Base-by-base conservation (phyloP, 2,329 filamentous ascomycete genomes). In the Arachnopeziza araneosa region DNA sequence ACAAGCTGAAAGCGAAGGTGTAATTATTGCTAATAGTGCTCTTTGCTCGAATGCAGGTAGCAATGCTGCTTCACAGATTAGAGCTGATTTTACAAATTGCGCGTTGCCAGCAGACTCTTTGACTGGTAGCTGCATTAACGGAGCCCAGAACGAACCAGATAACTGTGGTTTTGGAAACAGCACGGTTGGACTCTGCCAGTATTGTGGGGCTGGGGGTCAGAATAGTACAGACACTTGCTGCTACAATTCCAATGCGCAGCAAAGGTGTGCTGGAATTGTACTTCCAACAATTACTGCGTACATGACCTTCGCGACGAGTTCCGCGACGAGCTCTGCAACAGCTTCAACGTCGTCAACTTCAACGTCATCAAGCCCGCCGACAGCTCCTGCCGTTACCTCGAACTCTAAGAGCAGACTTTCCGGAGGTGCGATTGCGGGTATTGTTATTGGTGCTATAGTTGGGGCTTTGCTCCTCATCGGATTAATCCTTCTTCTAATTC, bases 161-260 rank as follows among this genome's bases (percentile, higher is more conserved):
- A 91, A 98, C 72, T 99, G 95, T 74, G 95, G 95, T 53, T 99
- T 88, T 72, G 83, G 82, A 50, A 82, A 84, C 64, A 87, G 83
- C 73, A 85, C 82, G 8, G 73, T 87, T 58, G 92, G 93, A 2
- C 80, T 99, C 44, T 99, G 95, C 77, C 85, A 87, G 4, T 97
- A 95, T 74, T 99, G 95, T 74, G 82, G 84, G 50, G 80, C 86
- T 7, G 93, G 90, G 68, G 92, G 93, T 26, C 84, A 87, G 64
- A 98, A 98, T 75, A 89, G 91, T 10, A 98, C 93, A 55, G 93
- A 98, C 73, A 96, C 93, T 2, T 99, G 95, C 78, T 99, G 95
- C 75, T 88, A 92, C 70, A 91, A 86, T 68, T 86, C 93, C 5
- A 81, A 91, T 63, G 87, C 88, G n/a, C 83, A 90, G 60, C 77